These are phyloP conservation scores for Kwoniella dejecticola DNA, from an alignment of 768 basidiomycete species.

Conservation along the genomic window DNA sequence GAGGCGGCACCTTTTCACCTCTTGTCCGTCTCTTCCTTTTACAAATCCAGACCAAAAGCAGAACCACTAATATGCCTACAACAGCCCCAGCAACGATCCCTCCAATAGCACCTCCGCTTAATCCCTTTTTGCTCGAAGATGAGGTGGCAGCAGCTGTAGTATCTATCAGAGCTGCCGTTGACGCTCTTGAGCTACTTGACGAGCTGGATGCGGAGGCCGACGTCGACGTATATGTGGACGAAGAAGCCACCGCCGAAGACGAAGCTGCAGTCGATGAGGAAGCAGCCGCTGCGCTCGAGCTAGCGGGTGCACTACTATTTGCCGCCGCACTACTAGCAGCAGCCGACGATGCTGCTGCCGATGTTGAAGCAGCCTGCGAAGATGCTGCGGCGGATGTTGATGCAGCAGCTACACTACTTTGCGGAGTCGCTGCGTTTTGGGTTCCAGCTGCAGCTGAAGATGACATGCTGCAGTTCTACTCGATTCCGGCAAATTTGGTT, in stretches of 20 bases:
- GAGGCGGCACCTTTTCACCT: conserved; percentile 41
- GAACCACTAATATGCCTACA: conserved; percentile 33
- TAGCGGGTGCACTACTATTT: conserved; percentile 7
- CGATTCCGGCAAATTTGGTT: neutral
- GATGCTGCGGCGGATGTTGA: conserved; percentile 7
- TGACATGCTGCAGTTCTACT: neutral
- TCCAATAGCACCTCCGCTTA: conserved; percentile 48
- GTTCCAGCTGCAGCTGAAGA: conserved; percentile 12
- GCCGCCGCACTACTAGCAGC: conserved; percentile 7
- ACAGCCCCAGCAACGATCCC: conserved; percentile 49
- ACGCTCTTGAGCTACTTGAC: conserved; percentile 56
- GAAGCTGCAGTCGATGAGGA: conserved; percentile 18
- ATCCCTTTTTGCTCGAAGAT: conserved; percentile 5
- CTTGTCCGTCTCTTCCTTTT: conserved; percentile 30
- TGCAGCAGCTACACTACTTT: conserved; percentile 9
- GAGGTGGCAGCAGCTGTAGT: conserved; percentile 1
- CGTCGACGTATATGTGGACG: conserved; percentile 9
- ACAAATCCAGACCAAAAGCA: conserved; percentile 25
- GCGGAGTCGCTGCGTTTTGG: conserved; percentile 12
- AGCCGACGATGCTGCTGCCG: conserved; percentile 13
- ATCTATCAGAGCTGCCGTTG: conserved; percentile 62
- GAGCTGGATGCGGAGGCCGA: conserved; percentile 63
- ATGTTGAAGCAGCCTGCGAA: conserved; percentile 1
- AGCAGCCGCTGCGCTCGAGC: conserved; percentile 8
- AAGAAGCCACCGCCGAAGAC: conserved; percentile 13